Evolutionary conservation across 2,329 filamentous ascomycete species (phyloP).

Genomic region (Thielaviopsis cerberus): DNA sequence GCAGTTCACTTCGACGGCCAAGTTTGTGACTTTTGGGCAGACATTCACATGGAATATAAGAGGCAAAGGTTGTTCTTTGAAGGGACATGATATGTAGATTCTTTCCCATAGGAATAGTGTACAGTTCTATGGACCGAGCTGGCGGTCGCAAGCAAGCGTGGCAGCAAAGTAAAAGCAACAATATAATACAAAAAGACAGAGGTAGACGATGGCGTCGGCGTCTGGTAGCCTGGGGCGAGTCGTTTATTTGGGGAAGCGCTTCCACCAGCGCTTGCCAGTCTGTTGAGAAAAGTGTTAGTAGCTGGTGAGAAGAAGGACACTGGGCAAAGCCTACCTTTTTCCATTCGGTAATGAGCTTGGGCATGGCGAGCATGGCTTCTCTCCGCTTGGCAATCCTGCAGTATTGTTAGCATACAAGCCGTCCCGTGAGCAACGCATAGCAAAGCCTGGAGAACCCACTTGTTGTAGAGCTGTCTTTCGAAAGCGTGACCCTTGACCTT

Average conservation of each 20-base stretch:
- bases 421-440: too few relatives aligned
- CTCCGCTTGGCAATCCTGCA: slow-evolving; percentile 65
- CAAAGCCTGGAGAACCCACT: slow-evolving; percentile 37
- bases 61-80: not conserved
- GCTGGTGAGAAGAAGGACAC: not conserved
- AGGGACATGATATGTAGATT: slow-evolving; percentile 1
- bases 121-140: slow-evolving; percentile 8
- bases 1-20: too few relatives aligned
- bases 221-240: not conserved
- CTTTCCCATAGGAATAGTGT: slow-evolving; percentile 6
- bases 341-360: slow-evolving; percentile 77
- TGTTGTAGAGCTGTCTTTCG: slow-evolving; percentile 68
- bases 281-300: slow-evolving; percentile 5
- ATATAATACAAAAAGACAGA: slow-evolving; percentile 11
- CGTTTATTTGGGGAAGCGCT: slow-evolving; percentile 32
- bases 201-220: not conserved
- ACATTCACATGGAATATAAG: too few relatives aligned
- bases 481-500: slow-evolving; percentile 87
- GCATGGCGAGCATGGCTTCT: slow-evolving; percentile 90
- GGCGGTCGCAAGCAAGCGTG: slow-evolving; percentile 1
- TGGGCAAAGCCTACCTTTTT: slow-evolving; percentile 48
- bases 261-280: slow-evolving; percentile 12
- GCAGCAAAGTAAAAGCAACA: slow-evolving; percentile 3
- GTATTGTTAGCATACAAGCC: not conserved
- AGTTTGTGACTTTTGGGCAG: too few relatives aligned